These are phyloP conservation scores for Priceomyces carsonii DNA, from an alignment of 805 yeast genomes.

Conservation along the genomic window DNA sequence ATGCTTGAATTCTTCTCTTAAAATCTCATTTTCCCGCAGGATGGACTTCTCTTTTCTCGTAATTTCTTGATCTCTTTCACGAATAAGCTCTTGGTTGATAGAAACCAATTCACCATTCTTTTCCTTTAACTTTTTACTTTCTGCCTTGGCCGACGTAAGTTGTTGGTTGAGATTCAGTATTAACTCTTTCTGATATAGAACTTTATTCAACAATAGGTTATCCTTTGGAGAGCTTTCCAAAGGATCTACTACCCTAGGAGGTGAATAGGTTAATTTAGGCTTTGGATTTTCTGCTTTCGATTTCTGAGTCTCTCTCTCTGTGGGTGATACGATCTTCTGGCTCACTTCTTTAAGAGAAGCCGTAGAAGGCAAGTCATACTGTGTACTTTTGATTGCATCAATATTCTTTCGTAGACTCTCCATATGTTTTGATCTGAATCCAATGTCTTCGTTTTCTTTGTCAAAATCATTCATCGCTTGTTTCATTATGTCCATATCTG, in stretches of 20 bases:
- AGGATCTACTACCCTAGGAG: background rate
- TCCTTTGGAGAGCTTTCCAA: constrained; percentile 4
- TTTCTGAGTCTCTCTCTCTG: background rate
- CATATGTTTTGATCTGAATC: constrained; percentile 10
- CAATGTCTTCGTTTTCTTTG: constrained; percentile 5
- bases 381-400: constrained; percentile 18
- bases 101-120: constrained; percentile 2
- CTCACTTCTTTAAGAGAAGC: background rate
- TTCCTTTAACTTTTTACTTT: constrained; percentile 1
- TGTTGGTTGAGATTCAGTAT: constrained; percentile 6
- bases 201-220: constrained; percentile 8
- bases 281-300: background rate
- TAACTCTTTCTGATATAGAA: constrained; percentile 8
- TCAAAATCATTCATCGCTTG: constrained; percentile 6
- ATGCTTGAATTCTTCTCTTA: constrained; percentile 2
- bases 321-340: background rate
- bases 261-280: background rate
- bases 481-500: constrained; percentile 9
- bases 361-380: constrained; percentile 18
- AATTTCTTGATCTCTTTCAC: background rate
- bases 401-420: constrained; percentile 23
- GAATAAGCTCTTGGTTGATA: background rate
- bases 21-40: background rate
- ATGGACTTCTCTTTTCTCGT: background rate
- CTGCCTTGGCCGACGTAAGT: constrained; percentile 1